Evolutionary conservation across 352 stramenopile genomes (phyloP), one percentile per base, ranked within the genome.

Genomic region (Phytophthora pistaciae): DNA sequence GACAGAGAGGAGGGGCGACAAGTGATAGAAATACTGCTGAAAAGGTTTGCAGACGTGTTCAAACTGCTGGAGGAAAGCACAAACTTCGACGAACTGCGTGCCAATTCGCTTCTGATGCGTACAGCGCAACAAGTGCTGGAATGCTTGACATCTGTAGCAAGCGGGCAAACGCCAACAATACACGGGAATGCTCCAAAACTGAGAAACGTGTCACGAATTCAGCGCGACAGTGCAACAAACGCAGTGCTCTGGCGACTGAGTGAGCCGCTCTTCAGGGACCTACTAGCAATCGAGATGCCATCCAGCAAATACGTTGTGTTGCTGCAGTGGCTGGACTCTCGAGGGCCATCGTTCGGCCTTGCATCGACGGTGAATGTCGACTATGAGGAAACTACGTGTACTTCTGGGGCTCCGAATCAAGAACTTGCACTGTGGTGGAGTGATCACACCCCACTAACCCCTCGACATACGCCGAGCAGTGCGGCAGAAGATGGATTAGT

Each of bases 211-310:
- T 20, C 29, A 44, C 64, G 25, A 38, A 48, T 48, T 38, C 66
- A 65, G 18, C 33, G 36, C 50, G 60, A 74, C 27, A 16, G 13
- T 29, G 25, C 48, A 3, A 10, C 21, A 42, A 75, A 71, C 11
- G 72, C 71, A 1, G 70, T 78, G 33, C 65, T 84, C 20, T 84
- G 77, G 77, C 57, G 77, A 14, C 18, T 84, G 13, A 65, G 68
- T 38, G 70, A 84, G 25, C 38, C 65, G 21, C 44, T 55, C 8
- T 59, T 84, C 13, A 69, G 54, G 1, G 60, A 74, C 3, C 38
- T 85, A 21, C 20, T 80, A 21, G 52, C 27, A 4, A 59, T 75
- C 13, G 71, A 78, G n/a, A 65, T 33, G 42, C 11, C 29, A 1
- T 46, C 56, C 14, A 66, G 54, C 16, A 73, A 53, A 33, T 70